These are phyloP conservation scores for Fusarium sororula DNA, from an alignment of 2,329 filamentous ascomycete genomes.

Conservation along the genomic window DNA sequence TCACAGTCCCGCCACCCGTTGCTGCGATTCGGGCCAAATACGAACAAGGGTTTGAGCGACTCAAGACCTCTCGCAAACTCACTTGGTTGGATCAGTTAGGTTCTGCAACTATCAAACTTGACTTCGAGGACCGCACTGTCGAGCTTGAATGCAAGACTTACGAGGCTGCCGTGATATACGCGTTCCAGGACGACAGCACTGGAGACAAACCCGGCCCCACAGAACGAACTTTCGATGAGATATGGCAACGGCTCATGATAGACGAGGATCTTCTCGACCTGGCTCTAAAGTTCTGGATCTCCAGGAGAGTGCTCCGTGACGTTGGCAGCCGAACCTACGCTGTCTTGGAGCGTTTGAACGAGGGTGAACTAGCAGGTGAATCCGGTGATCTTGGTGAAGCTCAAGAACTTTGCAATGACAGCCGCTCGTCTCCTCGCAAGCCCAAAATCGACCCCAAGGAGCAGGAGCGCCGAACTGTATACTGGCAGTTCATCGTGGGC, in stretches of 20 bases:
- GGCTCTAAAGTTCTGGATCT: conserved; percentile 77
- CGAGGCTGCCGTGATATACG: conserved; percentile 87
- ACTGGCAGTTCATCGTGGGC: conserved; percentile 91
- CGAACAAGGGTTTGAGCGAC: conserved; percentile 76
- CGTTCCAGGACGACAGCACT: conserved; percentile 69
- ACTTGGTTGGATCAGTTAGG: conserved; percentile 89
- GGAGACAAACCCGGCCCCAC: conserved; percentile 47
- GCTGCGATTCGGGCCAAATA: conserved; percentile 73
- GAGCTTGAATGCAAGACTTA: conserved; percentile 79
- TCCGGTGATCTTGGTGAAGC: conserved; percentile 45
- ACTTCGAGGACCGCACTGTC: conserved; percentile 82
- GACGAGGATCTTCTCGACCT: conserved; percentile 75
- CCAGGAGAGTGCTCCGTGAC: conserved; percentile 71
- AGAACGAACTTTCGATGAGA: conserved; percentile 60
- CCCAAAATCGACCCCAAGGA: conserved; percentile 71
- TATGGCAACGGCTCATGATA: conserved; percentile 71
- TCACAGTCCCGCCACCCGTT: conserved; percentile 69
- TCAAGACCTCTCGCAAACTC: conserved; percentile 86
- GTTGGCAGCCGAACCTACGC: conserved; percentile 64
- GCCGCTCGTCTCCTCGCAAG: conserved; percentile 58
- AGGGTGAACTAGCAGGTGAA: conserved; percentile 43
- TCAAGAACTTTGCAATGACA: conserved; percentile 37
- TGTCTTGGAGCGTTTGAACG: conserved; percentile 72
- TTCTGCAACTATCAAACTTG: conserved; percentile 80
- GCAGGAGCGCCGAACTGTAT: conserved; percentile 69